A percentile compares a stretch with the other conserved stretches of the same genome.
These are phyloP conservation scores for Tetrapyrgos nigripes DNA, from an alignment of 1,284 basidiomycete species.

Conservation along the genomic window DNA sequence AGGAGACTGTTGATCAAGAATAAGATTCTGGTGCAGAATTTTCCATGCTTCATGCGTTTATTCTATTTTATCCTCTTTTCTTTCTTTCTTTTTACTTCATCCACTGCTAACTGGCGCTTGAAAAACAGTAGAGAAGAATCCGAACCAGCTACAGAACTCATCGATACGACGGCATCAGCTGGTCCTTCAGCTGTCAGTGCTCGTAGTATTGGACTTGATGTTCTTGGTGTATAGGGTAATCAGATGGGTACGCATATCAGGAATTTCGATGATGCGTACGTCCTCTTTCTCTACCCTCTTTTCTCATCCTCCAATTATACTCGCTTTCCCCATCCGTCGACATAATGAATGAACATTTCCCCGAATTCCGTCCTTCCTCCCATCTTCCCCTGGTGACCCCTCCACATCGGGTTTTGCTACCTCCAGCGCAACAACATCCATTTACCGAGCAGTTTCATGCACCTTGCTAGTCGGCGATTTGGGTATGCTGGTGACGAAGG, in stretches of 20 bases:
- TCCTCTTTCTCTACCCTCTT: constrained; percentile 25
- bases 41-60: constrained; percentile 83
- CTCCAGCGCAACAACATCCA: constrained; percentile 42
- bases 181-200: constrained; percentile 50
- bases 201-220: constrained; percentile 51
- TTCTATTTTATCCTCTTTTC: constrained; percentile 11
- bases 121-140: constrained; percentile 80
- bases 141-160: constrained; percentile 92
- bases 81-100: neutral
- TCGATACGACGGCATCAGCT: constrained; percentile 53
- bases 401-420: too few species aligned
- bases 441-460: constrained; percentile 72
- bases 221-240: constrained; percentile 60
- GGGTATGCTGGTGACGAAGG: too few species aligned
- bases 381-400: constrained; percentile 26
- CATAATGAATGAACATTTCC: constrained; percentile 92
- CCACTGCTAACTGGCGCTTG: neutral
- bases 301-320: neutral
- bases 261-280: constrained; percentile 92
- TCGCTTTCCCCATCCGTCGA: constrained; percentile 73
- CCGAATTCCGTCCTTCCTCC: constrained; percentile 56
- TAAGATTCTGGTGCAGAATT: constrained; percentile 94
- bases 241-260: constrained; percentile 84
- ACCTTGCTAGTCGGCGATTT: constrained; percentile 55
- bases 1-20: constrained; percentile 89